Percentiles rank a stretch among this genome's conserved stretches.
phyloP scores from a whole-genome alignment of 2,329 filamentous ascomycete genomes.

The Macroventuria anomochaeta region DNA sequence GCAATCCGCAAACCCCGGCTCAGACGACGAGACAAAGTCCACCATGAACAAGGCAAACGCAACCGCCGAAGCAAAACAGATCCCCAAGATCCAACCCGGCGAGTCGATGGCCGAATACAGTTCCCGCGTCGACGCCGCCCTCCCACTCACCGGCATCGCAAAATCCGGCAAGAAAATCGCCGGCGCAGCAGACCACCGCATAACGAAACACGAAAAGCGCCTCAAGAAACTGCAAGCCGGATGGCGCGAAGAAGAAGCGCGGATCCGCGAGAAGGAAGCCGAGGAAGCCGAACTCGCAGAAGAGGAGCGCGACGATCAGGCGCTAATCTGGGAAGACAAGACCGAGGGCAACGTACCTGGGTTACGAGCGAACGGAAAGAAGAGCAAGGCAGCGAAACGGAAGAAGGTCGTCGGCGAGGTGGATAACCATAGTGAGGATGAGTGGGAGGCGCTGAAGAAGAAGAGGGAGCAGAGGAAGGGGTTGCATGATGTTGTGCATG shows the following conservation, averaged over 20 bases:
- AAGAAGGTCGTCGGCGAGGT: slow-evolving; percentile 58
- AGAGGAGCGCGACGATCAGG: slow-evolving; percentile 65
- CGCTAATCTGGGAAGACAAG: slow-evolving; percentile 69
- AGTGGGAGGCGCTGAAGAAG: slow-evolving; percentile 75
- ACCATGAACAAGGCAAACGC: slow-evolving; percentile 3
- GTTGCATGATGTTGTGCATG: slow-evolving; percentile 68
- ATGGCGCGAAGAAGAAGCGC: slow-evolving; percentile 63
- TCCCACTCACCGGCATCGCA: slow-evolving; percentile 74
- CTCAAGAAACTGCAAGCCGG: slow-evolving; percentile 67
- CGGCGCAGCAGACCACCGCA: slow-evolving; percentile 68
- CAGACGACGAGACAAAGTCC: slow-evolving; percentile 7
- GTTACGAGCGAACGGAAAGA: slow-evolving; percentile 50
- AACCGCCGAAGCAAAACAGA: slow-evolving; percentile 36
- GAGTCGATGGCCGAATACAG: slow-evolving; percentile 84
- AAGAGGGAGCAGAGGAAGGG: slow-evolving; percentile 62
- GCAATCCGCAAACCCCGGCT: background rate
- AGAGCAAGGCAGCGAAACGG: slow-evolving; percentile 59
- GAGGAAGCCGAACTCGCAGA: slow-evolving; percentile 75
- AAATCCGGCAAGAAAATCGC: slow-evolving; percentile 68
- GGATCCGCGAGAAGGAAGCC: slow-evolving; percentile 73
- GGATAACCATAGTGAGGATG: slow-evolving; percentile 70
- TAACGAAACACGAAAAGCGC: slow-evolving; percentile 82
- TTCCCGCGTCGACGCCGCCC: slow-evolving; percentile 80
- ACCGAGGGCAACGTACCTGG: slow-evolving; percentile 65
- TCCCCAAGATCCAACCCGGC: slow-evolving; percentile 71